These are phyloP conservation scores for Fusarium sterilihyphosum DNA, from an alignment of 2,329 filamentous ascomycete species.

Conservation along the genomic window DNA sequence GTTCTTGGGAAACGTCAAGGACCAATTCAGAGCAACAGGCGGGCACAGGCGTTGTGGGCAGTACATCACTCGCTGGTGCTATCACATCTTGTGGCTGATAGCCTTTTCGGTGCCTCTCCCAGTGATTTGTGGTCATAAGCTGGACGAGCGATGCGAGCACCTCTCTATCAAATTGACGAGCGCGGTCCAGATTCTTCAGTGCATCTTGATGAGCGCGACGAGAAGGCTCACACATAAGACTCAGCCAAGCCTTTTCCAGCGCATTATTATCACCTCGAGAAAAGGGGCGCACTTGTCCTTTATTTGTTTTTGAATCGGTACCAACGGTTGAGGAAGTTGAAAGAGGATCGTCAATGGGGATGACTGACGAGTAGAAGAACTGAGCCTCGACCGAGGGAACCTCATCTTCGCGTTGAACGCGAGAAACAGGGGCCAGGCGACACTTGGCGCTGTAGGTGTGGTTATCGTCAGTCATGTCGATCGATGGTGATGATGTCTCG, in stretches of 20 bases:
- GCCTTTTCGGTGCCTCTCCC: conserved; percentile 56
- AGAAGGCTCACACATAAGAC: conserved; percentile 62
- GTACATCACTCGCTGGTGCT: conserved; percentile 41
- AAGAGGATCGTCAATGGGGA: conserved; percentile 90
- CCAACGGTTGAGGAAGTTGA: conserved; percentile 67
- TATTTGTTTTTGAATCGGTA: conserved; percentile 61
- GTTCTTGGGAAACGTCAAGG: conserved; percentile 58
- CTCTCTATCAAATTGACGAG: conserved; percentile 21
- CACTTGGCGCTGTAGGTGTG: conserved; percentile 72
- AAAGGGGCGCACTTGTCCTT: conserved; percentile 78
- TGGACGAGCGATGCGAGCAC: conserved; percentile 50
- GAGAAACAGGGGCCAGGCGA: conserved; percentile 60
- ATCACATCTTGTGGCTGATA: conserved; percentile 46
- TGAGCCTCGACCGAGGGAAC: conserved; percentile 73
- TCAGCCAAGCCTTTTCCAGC: conserved; percentile 80
- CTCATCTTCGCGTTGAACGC: conserved; percentile 53
- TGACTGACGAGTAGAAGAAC: conserved; percentile 85
- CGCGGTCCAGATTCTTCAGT: conserved; percentile 29
- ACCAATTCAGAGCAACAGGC: conserved; percentile 62
- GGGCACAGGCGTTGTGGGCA: conserved; percentile 46
- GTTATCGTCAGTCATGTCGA: conserved; percentile 32
- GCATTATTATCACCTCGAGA: conserved; percentile 80
- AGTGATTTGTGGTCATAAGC: conserved; percentile 58
- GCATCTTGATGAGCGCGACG: conserved; percentile 57
- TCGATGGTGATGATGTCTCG: not conserved